Evolutionary conservation across 306 rosid genomes (phyloP).

Genomic region (Castanea mollissima): DNA sequence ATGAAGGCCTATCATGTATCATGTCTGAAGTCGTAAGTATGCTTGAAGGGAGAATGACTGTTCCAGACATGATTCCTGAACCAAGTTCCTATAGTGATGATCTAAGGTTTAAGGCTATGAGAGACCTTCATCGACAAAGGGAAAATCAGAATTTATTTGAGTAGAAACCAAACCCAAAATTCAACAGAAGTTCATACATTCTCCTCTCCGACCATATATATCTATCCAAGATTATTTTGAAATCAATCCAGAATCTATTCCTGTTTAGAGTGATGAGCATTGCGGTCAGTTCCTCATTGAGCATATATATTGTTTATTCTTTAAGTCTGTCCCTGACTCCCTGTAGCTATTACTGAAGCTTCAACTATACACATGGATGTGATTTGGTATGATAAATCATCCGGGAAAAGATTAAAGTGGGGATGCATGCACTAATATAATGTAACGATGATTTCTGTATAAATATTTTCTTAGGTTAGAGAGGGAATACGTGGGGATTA

Average conservation of each 20-base stretch:
- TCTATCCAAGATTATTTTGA: conserved; percentile 30
- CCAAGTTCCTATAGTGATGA: conserved; percentile 43
- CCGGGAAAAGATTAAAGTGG: no score
- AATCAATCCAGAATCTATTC: conserved; percentile 25
- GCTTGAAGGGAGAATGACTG: conserved; percentile 51
- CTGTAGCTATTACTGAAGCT: no score
- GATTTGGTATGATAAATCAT: no score
- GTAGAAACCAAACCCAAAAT: conserved; percentile 37
- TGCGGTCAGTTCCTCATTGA: conserved; percentile 2
- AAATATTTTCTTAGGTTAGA: no score
- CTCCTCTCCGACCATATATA: conserved; percentile 31
- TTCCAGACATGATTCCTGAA: conserved; percentile 51
- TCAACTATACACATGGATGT: no score
- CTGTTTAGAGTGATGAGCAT: conserved; percentile 10
- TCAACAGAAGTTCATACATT: conserved; percentile 34
- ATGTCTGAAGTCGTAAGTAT: conserved; percentile 72
- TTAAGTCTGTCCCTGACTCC: background rate
- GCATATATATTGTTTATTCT: background rate
- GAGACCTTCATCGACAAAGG: conserved; percentile 47
- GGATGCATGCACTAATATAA: no score
- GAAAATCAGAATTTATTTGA: conserved; percentile 33
- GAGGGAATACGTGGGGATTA: no score
- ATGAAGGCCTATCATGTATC: conserved; percentile 61
- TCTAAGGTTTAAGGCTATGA: conserved; percentile 72
- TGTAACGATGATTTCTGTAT: no score